Conservation (phyloP, 2,329 filamentous ascomycete species). For the Colletotrichum sp. region DNA sequence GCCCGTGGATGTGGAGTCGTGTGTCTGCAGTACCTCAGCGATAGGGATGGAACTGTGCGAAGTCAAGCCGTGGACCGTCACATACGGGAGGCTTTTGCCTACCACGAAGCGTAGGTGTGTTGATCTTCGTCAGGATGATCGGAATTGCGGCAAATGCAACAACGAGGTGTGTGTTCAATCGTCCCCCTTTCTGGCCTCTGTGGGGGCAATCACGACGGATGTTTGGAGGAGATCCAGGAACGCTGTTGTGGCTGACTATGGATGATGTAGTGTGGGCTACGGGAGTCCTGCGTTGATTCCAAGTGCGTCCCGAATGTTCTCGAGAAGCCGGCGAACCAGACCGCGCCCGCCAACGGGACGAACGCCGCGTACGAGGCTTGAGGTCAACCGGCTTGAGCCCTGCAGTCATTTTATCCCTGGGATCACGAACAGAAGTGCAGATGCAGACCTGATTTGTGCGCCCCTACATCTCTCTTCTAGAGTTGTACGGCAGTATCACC, state of each 20-base stretch:
- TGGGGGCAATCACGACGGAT: not conserved
- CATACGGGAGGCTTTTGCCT: too few relatives aligned
- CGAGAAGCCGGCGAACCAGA: not conserved
- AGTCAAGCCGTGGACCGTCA: too few relatives aligned
- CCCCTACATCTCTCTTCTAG: too few relatives aligned
- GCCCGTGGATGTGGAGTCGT: too few relatives aligned
- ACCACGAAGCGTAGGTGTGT: not conserved
- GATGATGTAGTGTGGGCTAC: not conserved
- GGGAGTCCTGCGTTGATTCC: not conserved
- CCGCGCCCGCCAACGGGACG: not conserved
- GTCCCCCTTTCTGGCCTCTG: not conserved
- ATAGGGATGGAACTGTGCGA: too few relatives aligned
- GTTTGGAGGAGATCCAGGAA: not conserved
- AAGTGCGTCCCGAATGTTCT: not conserved
- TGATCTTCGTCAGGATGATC: not conserved
- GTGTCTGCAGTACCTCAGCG: too few relatives aligned
- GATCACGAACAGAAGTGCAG: rapidly evolving
- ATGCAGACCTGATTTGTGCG: not conserved
- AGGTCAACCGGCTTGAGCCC: not conserved
- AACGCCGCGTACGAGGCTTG: not conserved
- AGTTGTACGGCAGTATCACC: too few relatives aligned
- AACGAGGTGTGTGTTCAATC: not conserved
- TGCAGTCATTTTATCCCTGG: not conserved
- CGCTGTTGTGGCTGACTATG: not conserved
- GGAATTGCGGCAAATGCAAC: not conserved